Conservation (phyloP, 208 protist genomes). For the Endotrypanum monterogeii region DNA sequence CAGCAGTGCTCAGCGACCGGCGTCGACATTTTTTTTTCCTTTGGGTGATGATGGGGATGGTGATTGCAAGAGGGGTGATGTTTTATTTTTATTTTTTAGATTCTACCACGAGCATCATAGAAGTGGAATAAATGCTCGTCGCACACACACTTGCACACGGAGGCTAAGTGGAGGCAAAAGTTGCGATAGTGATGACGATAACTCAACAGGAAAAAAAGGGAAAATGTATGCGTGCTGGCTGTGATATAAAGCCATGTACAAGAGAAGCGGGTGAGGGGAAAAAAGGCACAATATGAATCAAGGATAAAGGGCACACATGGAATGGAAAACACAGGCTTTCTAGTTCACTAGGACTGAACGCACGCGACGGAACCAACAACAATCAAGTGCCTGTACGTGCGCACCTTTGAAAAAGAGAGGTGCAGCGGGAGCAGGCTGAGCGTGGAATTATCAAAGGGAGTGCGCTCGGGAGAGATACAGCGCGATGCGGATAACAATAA, state of each 20-base stretch:
- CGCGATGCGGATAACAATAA: not conserved
- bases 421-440: not conserved
- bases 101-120: too few relatives aligned
- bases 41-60: not conserved
- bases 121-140: too few relatives aligned
- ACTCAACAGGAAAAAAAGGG: too few relatives aligned
- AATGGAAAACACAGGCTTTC: not conserved
- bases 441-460: too few relatives aligned
- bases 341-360: not conserved
- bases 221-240: too few relatives aligned
- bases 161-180: not conserved
- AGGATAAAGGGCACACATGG: not conserved
- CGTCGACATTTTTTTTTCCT: slow-evolving; percentile 10
- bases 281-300: not conserved
- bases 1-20: slow-evolving; percentile 40
- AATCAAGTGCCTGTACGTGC: not conserved
- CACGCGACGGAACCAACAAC: not conserved
- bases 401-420: not conserved
- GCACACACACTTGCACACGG: slow-evolving; percentile 1
- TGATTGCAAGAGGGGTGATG: not conserved
- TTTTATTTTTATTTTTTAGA: not conserved
- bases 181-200: too few relatives aligned
- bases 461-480: not conserved
- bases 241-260: too few relatives aligned
- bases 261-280: not conserved